phyloP scores from a whole-genome alignment of 1,139 yeast genomes.

The Yueomyces sp. region DNA sequence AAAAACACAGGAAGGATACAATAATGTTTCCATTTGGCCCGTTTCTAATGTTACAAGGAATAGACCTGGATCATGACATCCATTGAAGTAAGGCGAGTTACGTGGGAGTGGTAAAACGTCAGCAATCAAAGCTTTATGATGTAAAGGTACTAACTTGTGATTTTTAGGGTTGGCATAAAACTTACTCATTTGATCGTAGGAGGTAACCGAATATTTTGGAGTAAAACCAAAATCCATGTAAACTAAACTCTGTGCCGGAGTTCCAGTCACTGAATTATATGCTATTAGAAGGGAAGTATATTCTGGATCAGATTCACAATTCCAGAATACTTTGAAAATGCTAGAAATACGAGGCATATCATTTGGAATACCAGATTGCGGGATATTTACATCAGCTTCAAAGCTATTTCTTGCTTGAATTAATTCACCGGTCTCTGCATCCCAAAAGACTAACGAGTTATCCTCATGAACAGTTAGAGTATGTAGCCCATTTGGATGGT shows the following conservation, averaged over 20 bases:
- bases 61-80: conserved; percentile 55
- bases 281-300: conserved; percentile 59
- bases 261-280: conserved; percentile 39
- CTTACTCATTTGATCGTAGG: conserved; percentile 69
- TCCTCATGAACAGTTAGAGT: conserved; percentile 67
- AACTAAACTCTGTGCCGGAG: conserved; percentile 36
- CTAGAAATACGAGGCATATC: conserved; percentile 5
- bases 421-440: conserved; percentile 58
- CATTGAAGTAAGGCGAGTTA: conserved; percentile 52
- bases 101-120: conserved; percentile 41
- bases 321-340: conserved; percentile 41
- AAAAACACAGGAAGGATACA: conserved; percentile 42
- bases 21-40: conserved; percentile 42
- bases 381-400: conserved; percentile 51
- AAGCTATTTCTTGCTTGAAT: conserved; percentile 63
- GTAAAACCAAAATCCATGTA: conserved; percentile 71
- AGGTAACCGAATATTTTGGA: conserved; percentile 64
- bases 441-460: conserved; percentile 86
- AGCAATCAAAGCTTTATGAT: conserved; percentile 30
- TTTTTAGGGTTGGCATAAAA: conserved; percentile 58
- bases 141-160: conserved; percentile 42
- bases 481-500: conserved; percentile 91
- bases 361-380: conserved; percentile 23
- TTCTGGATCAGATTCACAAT: conserved; percentile 70
- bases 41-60: conserved; percentile 45